Base-by-base conservation (phyloP, 2,329 filamentous ascomycete species). In the Exophiala sp. region DNA sequence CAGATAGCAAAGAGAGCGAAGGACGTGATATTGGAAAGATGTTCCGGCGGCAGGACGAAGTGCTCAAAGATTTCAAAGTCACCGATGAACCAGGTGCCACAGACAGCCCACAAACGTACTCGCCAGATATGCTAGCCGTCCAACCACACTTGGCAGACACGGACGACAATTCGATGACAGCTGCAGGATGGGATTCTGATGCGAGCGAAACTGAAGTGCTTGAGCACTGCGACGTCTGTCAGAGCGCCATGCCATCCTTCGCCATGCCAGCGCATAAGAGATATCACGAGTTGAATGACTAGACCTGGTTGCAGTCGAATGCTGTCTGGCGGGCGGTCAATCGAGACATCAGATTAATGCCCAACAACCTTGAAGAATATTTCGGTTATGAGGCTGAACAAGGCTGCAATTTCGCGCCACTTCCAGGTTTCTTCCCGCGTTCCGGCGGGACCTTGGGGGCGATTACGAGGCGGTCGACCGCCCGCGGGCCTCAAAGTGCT, bases 1-100 rank as follows among this genome's bases (percentile, higher is more conserved):
- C 74, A 11, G 76, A 79, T 56, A 64, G 72, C 29, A 75, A 77
- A 54, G 71, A 74, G 8, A 80, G 79, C 29, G 75, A 73, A n/a
- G 89, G 88, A 1, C 78, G 87, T 59, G 85, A 96, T 65, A 96
- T 96, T 61, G 80, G 80, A 1, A 81, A 77, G 65, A 95, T 96
- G 90, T 95, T 96, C 68, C 83, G 76, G 64, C 78, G 77, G 50
- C 90, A 95, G 66, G 85, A 89, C 46, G 78, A 83, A 41, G 79
- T 84, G 29, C 72, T 91, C 50, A 83, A 78, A 56, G 83, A 87
- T 46, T 91, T 86, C 74, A 84, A 74, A 47, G 76, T 84, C 1
- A 44, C 34, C 18, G 36, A 39, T 21, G 39, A 49, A 20, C 33
- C 43, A 29, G 47, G 57, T 14, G 8, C 11, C 16, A 35, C 32